Evolutionary conservation across 208 protist genomes (phyloP).

Genomic region (Naegleria fowleri): DNA sequence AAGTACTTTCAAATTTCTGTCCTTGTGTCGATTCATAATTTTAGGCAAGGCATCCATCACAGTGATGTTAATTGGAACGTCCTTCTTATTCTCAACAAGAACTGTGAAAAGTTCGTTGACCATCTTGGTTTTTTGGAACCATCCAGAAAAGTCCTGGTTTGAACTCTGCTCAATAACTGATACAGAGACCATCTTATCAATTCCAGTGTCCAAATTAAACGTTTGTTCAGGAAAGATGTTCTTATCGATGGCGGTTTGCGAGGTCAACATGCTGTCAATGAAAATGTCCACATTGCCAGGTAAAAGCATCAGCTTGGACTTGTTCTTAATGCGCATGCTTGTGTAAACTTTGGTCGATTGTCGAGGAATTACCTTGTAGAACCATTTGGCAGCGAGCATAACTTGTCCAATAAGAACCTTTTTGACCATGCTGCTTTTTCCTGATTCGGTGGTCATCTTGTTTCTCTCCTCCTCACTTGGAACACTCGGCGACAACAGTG

Average conservation of each 20-base stretch:
- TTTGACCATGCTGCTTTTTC: not conserved
- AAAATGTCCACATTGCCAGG: not conserved
- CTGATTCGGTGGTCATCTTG: too few species aligned
- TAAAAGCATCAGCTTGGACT: not conserved
- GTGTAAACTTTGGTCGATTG: not conserved
- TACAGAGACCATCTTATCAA: not conserved
- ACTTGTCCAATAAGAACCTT: not conserved
- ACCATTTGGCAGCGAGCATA: not conserved
- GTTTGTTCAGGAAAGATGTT: not conserved
- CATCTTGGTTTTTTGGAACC: not conserved
- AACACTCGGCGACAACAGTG: too few species aligned
- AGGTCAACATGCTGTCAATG: not conserved
- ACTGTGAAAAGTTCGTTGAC: not conserved
- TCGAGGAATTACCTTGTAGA: not conserved
- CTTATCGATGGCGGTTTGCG: not conserved
- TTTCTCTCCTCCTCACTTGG: too few species aligned
- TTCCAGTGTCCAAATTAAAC: not conserved
- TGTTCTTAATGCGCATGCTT: not conserved
- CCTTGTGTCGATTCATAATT: not conserved
- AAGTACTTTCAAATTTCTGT: not conserved
- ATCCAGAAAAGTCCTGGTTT: not conserved
- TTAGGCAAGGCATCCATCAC: not conserved
- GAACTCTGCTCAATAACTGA: not conserved
- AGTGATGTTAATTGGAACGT: not conserved
- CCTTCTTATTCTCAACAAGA: not conserved